Evolutionary conservation across 768 basidiomycete genomes (phyloP), one percentile per base, ranked within the genome.

Genomic region (Auriscalpium microsporum): DNA sequence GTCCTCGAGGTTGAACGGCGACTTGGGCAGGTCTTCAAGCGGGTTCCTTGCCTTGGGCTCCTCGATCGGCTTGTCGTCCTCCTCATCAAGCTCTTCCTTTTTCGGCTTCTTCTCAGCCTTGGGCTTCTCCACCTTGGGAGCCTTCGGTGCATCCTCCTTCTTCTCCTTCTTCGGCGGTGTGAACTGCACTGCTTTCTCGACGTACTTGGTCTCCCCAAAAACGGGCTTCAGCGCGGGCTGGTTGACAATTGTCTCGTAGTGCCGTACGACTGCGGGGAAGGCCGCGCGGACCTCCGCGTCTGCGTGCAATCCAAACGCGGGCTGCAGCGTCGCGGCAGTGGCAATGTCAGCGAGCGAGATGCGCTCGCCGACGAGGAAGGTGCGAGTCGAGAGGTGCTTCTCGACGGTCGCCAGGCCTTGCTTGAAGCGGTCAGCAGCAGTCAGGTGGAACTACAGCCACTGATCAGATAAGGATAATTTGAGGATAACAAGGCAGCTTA

Each of bases 41-140:
- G 95, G 95, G 80, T 96, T 95, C 82, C 94, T 94, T 55, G 73
- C 80, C 70, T 95, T 95, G 62, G 94, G 91, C 72, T 88, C 92
- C 50, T 80, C 82, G 52, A 86, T 84, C 28, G 87, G 83, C 47
- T 78, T 70, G 56, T 86, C 87, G 6, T 93, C 91, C 9, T 94
- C 92, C 0, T 90, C 89, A 0, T 87, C 85, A 0, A 64, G 76
- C 35, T 67, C 73, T 61, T 77, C 75, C 56, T 77, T 75, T 68
- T 84, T 82, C 14, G 80, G 78, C 65, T 82, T 81, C 71, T 84
- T 83, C 72, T 80, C 78, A 0, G 77, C 77, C 68, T 84, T 80
- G 40, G 83, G 80, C 14, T 72, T 70, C 53, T 65, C 54, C 11
- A 56, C 58, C 1, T 63, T 36, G 58, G 67, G 40, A 0, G 28